These are phyloP conservation scores for Apophysomyces ossiformis DNA, from an alignment of 371 early-diverging fungal genomes.

Conservation along the genomic window DNA sequence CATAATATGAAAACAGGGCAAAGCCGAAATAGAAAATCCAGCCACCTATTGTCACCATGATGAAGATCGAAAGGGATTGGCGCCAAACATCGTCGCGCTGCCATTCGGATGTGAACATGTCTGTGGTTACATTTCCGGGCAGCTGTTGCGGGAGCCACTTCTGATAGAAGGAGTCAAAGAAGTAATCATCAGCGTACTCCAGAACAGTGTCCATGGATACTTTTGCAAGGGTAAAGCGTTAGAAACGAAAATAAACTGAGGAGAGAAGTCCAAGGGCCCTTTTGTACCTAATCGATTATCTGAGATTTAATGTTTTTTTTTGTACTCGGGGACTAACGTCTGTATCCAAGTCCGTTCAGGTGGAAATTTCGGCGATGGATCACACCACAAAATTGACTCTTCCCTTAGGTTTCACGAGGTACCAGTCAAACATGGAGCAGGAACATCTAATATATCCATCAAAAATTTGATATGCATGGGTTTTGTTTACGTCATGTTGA, in stretches of 20 bases:
- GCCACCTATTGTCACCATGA: constrained; percentile 74
- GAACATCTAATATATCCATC: neutral
- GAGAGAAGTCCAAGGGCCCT: constrained; percentile 1
- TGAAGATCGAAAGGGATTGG: constrained; percentile 70
- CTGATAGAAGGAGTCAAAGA: constrained; percentile 63
- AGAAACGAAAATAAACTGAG: constrained; percentile 1
- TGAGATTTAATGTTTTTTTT: constrained; percentile 8
- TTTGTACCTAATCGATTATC: constrained; percentile 5
- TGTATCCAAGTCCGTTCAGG: constrained; percentile 4
- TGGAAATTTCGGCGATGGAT: neutral
- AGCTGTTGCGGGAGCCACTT: constrained; percentile 44
- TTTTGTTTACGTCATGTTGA: constrained; percentile 1
- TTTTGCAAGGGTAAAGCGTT: neutral
- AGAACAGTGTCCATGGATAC: constrained; percentile 75
- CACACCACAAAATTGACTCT: neutral
- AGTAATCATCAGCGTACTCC: constrained; percentile 61
- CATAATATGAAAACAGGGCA: constrained; percentile 76
- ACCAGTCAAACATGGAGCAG: no score
- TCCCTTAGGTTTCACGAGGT: constrained; percentile 1
- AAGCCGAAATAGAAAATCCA: constrained; percentile 80
- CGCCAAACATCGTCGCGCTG: constrained; percentile 70
- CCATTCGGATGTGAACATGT: constrained; percentile 32
- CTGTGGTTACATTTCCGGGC: constrained; percentile 22
- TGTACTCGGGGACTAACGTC: neutral
- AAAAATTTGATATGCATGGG: neutral